These are phyloP conservation scores for Leccinum griseonigrum DNA, from an alignment of 1,284 basidiomycete species.

Conservation along the genomic window DNA sequence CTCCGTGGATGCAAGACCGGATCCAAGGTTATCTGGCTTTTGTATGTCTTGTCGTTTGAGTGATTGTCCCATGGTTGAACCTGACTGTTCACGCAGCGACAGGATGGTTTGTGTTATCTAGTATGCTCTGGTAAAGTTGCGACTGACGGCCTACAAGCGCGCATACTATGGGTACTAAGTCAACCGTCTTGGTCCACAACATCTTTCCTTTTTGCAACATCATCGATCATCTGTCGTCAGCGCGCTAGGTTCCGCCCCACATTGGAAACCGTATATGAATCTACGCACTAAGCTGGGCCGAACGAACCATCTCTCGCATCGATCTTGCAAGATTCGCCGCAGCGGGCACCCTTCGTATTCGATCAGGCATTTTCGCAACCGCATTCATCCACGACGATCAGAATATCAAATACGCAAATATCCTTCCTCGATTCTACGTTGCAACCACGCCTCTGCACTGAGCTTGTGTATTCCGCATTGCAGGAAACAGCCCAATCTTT, in stretches of 20 bases:
- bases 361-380: slow-evolving; percentile 23
- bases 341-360: slow-evolving; percentile 20
- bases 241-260: slow-evolving; percentile 13
- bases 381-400: slow-evolving; percentile 25
- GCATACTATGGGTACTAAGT: slow-evolving; percentile 42
- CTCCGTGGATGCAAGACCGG: slow-evolving; percentile 83
- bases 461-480: slow-evolving; percentile 21
- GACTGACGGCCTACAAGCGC: slow-evolving; percentile 30
- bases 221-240: slow-evolving; percentile 18
- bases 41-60: slow-evolving; percentile 48
- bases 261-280: slow-evolving; percentile 28
- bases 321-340: slow-evolving; percentile 30
- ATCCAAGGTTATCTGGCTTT: slow-evolving; percentile 85
- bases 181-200: slow-evolving; percentile 26
- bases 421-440: slow-evolving; percentile 20
- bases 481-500: slow-evolving; percentile 31
- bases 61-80: not conserved
- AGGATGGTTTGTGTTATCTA: slow-evolving; percentile 43
- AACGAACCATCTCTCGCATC: slow-evolving; percentile 28
- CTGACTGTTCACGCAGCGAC: slow-evolving; percentile 36
- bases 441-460: slow-evolving; percentile 12
- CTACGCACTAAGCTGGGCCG: slow-evolving; percentile 20
- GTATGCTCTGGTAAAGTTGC: slow-evolving; percentile 1
- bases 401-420: slow-evolving; percentile 23
- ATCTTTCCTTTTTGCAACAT: slow-evolving; percentile 19